Evolutionary conservation across 345 rosid genomes (phyloP).

Genomic region (Dipteronia sinensis): DNA sequence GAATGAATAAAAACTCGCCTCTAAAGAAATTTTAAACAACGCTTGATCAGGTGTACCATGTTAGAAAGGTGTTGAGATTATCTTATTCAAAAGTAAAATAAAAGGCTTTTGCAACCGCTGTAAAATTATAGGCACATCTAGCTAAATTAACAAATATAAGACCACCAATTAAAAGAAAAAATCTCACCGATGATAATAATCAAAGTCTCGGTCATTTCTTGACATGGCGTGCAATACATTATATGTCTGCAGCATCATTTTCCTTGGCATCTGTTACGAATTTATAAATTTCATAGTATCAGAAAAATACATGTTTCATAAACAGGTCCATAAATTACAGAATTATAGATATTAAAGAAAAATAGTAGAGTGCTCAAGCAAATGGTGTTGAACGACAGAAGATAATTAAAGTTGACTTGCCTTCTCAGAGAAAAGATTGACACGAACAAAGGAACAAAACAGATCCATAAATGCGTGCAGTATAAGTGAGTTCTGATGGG

Average conservation of each 20-base stretch:
- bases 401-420: conserved; percentile 42
- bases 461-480: conserved; percentile 98
- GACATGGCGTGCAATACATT: conserved; percentile 91
- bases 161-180: conserved; percentile 15
- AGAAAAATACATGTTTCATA: conserved; percentile 1
- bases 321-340: conserved; percentile 3
- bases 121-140: neutral
- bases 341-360: neutral
- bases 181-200: conserved; percentile 94
- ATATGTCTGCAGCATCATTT: conserved; percentile 95
- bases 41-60: neutral
- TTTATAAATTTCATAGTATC: conserved; percentile 20
- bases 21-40: neutral
- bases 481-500: conserved; percentile 97
- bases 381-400: conserved; percentile 2
- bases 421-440: conserved; percentile 95
- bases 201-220: conserved; percentile 94
- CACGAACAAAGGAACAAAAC: conserved; percentile 93
- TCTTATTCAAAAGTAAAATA: neutral
- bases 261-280: conserved; percentile 82
- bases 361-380: neutral
- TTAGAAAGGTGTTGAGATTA: neutral
- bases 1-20: neutral
- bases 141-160: conserved; percentile 10
- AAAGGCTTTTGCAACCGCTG: neutral